Evolutionary conservation across 257 asterid genomes (phyloP), one percentile per base, ranked within the genome.

Genomic region (Nicotiana undulata): DNA sequence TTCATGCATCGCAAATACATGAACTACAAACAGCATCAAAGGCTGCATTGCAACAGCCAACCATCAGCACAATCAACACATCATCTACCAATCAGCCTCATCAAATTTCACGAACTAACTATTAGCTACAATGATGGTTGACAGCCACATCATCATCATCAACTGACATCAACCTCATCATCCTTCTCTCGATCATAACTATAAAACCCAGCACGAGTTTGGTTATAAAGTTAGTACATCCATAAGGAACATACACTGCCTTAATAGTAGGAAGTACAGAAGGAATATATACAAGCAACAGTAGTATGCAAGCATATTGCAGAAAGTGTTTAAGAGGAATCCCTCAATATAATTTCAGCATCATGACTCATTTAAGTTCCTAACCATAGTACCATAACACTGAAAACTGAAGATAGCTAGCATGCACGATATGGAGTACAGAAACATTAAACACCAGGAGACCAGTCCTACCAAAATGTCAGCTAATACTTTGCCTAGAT

Each of bases 111-210:
- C 78, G 78, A 24, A 72, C 77, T 72, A 72, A 72, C 77, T 72
- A 46, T 24, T 46, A 24, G 75, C 26, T 65, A 65, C 31, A 22
- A 72, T 1, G 60, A 40, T 12, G 13, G 20, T 44, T 22, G 77
- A 9, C 40, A 49, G 78, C 78, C 22, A 72, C 58, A 72, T 46
- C 78, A 72, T 8, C 78, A 72, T 24, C 78, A 72, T 74, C 78
- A 26, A 46, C 78, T 15, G 78, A 49, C 20, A 74, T 74, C 78
- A 74, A 74, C 78, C 78, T 49, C 78, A 74, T 81, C 68, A 75
- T 77, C 72, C 82, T 85, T 68, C 80, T 79, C 85, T 63, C 83
- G 76, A 79, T 68, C 85, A 56, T 52, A 79, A 78, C 85, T 79
- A 82, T 82, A 74, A 74, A 75, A 82, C 37, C 49, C 79, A 68